Evolutionary conservation across 208 protist genomes (phyloP).

Genomic region (Lotmaria passim): DNA sequence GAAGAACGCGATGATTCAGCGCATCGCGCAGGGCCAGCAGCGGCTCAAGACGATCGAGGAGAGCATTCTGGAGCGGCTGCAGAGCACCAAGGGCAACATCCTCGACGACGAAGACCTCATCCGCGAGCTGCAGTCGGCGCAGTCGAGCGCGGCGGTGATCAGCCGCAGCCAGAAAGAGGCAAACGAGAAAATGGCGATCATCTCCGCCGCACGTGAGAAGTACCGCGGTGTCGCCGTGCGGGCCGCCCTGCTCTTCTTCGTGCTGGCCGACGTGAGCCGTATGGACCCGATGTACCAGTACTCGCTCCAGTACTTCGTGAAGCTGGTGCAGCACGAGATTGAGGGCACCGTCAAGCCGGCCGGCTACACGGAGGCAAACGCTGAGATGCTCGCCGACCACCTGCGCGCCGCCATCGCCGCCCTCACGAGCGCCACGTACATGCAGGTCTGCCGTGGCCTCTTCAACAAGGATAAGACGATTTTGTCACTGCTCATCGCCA

Average conservation of each 20-base stretch:
- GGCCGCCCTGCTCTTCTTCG: slow-evolving; percentile 96
- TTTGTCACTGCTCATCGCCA: slow-evolving; percentile 94
- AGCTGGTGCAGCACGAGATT: slow-evolving; percentile 93
- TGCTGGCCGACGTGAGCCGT: slow-evolving; percentile 90
- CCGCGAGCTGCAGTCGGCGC: slow-evolving; percentile 92
- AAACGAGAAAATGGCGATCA: slow-evolving; percentile 93
- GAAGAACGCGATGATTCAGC: slow-evolving; percentile 94
- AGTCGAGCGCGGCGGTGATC: slow-evolving; percentile 91
- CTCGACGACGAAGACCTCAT: slow-evolving; percentile 96
- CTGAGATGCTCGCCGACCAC: slow-evolving; percentile 67
- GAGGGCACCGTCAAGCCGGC: slow-evolving; percentile 65
- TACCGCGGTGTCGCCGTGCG: slow-evolving; percentile 92
- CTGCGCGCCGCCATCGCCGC: slow-evolving; percentile 81
- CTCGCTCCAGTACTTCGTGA: slow-evolving; percentile 97
- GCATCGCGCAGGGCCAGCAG: slow-evolving; percentile 91
- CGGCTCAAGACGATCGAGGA: slow-evolving; percentile 94
- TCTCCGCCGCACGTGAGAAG: slow-evolving; percentile 85
- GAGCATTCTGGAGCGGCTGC: slow-evolving; percentile 91
- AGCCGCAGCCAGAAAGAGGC: slow-evolving; percentile 88
- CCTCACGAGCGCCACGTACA: slow-evolving; percentile 94
- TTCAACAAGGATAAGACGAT: slow-evolving; percentile 98
- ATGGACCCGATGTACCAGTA: slow-evolving; percentile 99
- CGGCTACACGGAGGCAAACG: slow-evolving; percentile 56
- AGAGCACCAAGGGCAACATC: slow-evolving; percentile 92
- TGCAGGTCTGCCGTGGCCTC: slow-evolving; percentile 96